Conservation (phyloP, 306 rosid genomes). For the Casuarina equisetifolia region DNA sequence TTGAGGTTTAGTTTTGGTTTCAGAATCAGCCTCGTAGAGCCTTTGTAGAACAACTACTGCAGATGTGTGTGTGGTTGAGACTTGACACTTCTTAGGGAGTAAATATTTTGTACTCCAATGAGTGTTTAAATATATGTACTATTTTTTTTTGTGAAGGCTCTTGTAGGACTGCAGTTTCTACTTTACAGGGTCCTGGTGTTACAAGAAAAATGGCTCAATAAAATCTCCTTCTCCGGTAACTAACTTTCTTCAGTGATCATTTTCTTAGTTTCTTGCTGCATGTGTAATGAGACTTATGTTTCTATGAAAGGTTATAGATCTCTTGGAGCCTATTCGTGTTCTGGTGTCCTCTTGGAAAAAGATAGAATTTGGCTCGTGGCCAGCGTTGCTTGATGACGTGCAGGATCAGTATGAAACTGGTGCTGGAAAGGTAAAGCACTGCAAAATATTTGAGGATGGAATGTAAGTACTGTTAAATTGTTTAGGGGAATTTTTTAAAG, state of each 20-base stretch:
- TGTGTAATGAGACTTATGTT: conserved; percentile 15
- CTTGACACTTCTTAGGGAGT: not conserved
- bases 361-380: conserved; percentile 82
- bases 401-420: conserved; percentile 64
- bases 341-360: conserved; percentile 71
- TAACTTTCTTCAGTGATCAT: not conserved
- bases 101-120: not conserved
- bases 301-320: conserved; percentile 46
- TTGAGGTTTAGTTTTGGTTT: not conserved
- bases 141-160: conserved; percentile 52
- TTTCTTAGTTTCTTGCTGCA: not conserved
- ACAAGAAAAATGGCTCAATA: conserved; percentile 73
- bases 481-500: conserved; percentile 3
- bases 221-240: conserved; percentile 57
- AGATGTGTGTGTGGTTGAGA: not conserved
- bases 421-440: conserved; percentile 63
- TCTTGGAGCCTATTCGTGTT: conserved; percentile 49
- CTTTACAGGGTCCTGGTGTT: conserved; percentile 49
- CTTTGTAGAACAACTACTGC: not conserved
- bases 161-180: conserved; percentile 83
- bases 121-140: not conserved
- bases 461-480: not conserved
- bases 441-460: conserved; percentile 6
- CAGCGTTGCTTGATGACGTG: conserved; percentile 79
- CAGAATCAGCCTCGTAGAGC: no score